A percentile compares a stretch with the other conserved stretches of the same genome.
phyloP scores from a whole-genome alignment of 192 early-diverging fungal genomes.

The Backusella circina region DNA sequence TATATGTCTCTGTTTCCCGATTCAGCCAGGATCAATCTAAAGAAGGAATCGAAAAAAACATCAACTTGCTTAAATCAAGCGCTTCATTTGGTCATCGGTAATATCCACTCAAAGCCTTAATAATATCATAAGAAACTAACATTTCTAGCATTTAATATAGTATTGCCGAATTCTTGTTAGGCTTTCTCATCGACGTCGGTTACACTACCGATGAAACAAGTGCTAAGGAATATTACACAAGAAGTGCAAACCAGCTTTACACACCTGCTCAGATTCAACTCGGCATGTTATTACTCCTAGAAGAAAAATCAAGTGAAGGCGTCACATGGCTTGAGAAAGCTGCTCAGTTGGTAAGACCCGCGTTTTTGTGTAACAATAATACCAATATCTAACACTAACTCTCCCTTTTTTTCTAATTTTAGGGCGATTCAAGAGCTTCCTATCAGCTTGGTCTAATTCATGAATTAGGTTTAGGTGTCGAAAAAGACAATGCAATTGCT shows the following conservation, averaged over 20 bases:
- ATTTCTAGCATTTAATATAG: background rate
- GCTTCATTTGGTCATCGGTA: constrained; percentile 32
- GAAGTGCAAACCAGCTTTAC: constrained; percentile 33
- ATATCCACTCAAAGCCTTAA: background rate
- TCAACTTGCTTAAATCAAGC: constrained; percentile 26
- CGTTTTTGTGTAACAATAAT: background rate
- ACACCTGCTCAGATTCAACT: constrained; percentile 31
- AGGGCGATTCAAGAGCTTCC: constrained; percentile 24
- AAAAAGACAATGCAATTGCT: constrained; percentile 19
- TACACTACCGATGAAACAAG: constrained; percentile 15
- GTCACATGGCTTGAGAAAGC: constrained; percentile 31
- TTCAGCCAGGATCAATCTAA: constrained; percentile 15
- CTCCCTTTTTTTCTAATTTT: background rate
- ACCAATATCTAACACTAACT: background rate
- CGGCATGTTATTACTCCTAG: constrained; percentile 18
- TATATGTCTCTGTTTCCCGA: constrained; percentile 15
- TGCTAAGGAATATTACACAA: constrained; percentile 25
- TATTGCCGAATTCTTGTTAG: constrained; percentile 5
- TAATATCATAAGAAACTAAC: background rate
- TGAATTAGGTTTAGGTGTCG: constrained; percentile 26
- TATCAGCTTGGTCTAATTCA: constrained; percentile 32
- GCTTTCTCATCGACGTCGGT: constrained; percentile 5
- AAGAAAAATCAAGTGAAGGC: constrained; percentile 19
- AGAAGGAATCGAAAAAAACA: constrained; percentile 10
- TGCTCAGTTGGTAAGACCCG: constrained; percentile 21